A percentile compares a stretch with the other conserved stretches of the same genome.
Evolutionary conservation across 2,329 filamentous ascomycete species (phyloP).

Genomic region (Epichloe hybrida): DNA sequence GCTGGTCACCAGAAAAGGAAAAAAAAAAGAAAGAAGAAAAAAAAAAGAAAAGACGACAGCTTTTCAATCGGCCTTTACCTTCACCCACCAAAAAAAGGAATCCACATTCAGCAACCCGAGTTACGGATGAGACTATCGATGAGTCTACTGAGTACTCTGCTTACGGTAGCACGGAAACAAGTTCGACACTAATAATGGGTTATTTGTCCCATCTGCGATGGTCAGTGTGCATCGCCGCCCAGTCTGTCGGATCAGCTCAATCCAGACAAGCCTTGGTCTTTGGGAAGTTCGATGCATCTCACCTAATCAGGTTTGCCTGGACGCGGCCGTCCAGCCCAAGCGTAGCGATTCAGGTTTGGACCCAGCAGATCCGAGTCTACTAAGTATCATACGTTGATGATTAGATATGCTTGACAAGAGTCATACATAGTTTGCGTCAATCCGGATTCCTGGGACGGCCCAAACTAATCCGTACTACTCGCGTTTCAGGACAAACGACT

Average conservation of each 20-base stretch:
- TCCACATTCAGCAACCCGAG: no score
- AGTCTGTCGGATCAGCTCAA: not conserved
- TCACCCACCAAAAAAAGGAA: no score
- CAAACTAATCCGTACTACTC: no score
- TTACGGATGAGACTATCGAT: not conserved
- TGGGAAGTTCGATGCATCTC: not conserved
- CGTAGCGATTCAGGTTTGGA: not conserved
- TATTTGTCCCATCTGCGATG: not conserved
- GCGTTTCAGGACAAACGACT: not conserved
- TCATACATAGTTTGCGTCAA: no score
- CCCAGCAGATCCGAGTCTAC: not conserved
- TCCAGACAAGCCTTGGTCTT: not conserved
- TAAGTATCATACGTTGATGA: no score
- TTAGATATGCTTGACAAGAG: no score
- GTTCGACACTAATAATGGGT: not conserved
- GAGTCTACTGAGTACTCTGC: not conserved
- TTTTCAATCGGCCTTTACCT: no score
- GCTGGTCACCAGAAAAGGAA: no score
- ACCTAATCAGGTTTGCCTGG: no score
- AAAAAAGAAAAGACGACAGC: no score
- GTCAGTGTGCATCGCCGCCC: not conserved
- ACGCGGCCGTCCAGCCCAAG: not conserved
- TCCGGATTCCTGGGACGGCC: no score
- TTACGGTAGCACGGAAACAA: not conserved
- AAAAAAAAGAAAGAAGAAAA: no score